Evolutionary conservation across 2,329 filamentous ascomycete genomes (phyloP), one percentile per base, ranked within the genome.

Genomic region (Aspergillus spinulosporus): DNA sequence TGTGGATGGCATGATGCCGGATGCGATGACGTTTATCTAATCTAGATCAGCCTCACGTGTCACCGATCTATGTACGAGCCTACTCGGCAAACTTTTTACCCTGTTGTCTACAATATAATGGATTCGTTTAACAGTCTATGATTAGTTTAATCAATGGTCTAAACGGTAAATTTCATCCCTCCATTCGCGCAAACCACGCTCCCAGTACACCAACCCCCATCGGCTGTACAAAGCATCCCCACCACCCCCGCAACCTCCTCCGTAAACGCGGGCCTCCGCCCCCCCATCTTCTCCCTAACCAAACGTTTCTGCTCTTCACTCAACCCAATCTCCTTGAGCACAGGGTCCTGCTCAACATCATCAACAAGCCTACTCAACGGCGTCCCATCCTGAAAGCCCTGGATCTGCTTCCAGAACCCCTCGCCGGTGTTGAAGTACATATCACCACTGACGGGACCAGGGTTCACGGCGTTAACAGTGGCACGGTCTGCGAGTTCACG

Each of bases 141-240:
- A 32, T 31, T 31, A 46, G 39, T 45, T 29, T 12, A 5, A 28
- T 45, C 42, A 28, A 12, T 26, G 4, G 12, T n/a, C n/a, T n/a
- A 43, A 29, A 46, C 15, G 26, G 43, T 11, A 46, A 46, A 46
- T 32, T 48, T 81, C 84, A 91, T 86, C 5, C 90, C 90, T 1
- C 90, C 90, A 68, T 93, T 93, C 5, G 89, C 88, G 74, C 87
- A 89, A 3, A 94, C 83, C 26, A 92, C 87, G 71, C 87, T 88
- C 1, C 90, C 90, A 0, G 89, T 94, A 67, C 85, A 87, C 89
- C 89, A 93, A 5, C 78, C 82, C n/a, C 83, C 82, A 69, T 93
- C 90, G 4, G 80, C 78, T 4, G 82, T 82, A 68, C 88, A 90
- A 21, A 92, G 74, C 88, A 92, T 91, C 2, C 83, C 88, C 14